Conservation (phyloP, 2,329 filamentous ascomycete genomes). For the Fusarium longipes region DNA sequence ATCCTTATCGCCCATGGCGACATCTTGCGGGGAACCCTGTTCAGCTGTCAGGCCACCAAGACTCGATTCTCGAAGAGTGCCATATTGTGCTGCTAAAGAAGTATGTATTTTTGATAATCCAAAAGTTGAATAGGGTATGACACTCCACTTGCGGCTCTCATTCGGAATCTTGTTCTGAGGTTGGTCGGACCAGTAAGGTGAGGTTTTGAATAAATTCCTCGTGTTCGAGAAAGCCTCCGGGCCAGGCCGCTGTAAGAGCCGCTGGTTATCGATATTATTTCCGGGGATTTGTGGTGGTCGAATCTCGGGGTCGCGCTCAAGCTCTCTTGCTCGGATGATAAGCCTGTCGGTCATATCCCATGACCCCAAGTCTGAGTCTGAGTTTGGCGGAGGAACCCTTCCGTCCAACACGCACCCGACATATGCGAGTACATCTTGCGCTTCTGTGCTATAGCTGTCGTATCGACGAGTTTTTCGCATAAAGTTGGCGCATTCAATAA, state of each 20-base stretch:
- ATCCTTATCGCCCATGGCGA: constrained; percentile 6
- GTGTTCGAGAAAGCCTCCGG: constrained; percentile 13
- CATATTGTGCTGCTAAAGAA: constrained; percentile 4
- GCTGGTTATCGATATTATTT: constrained; percentile 6
- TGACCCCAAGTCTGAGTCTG: constrained; percentile 21
- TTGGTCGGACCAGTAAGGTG: constrained; percentile 48
- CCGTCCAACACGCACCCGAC: constrained; percentile 44
- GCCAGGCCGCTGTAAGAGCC: constrained; percentile 13
- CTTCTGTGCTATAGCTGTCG: constrained; percentile 44
- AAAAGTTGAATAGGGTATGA: constrained; percentile 1
- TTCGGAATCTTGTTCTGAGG: constrained; percentile 22
- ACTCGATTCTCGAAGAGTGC: neutral
- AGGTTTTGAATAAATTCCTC: constrained; percentile 32
- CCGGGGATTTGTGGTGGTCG: constrained; percentile 21
- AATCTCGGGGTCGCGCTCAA: constrained; percentile 43
- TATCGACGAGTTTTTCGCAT: constrained; percentile 35
- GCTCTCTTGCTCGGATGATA: constrained; percentile 47
- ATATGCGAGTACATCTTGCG: constrained; percentile 50
- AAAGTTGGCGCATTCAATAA: constrained; percentile 51
- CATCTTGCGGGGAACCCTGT: constrained; percentile 24
- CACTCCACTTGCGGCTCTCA: constrained; percentile 30
- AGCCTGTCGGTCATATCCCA: constrained; percentile 54
- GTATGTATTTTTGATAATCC: constrained; percentile 7
- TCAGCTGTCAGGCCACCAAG: neutral
- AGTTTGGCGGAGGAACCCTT: constrained; percentile 1